Percentiles rank a stretch among this genome's conserved stretches.
phyloP scores from a whole-genome alignment of 164 flowering plant species.

The Vitis riparia region DNA sequence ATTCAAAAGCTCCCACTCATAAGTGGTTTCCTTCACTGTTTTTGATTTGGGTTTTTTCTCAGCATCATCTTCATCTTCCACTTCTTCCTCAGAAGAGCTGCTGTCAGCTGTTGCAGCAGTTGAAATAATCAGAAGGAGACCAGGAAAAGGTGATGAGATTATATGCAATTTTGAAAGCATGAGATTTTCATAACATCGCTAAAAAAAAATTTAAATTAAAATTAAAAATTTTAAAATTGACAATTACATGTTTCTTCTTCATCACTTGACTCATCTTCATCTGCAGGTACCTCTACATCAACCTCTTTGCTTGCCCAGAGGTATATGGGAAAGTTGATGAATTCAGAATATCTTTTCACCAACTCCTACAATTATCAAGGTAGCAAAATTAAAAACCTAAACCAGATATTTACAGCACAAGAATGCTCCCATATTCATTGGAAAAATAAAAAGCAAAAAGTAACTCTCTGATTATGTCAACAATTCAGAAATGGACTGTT shows the following conservation, averaged over 20 bases:
- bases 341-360: conserved; percentile 94
- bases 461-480: too few species aligned
- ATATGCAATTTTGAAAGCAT: background rate
- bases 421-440: too few species aligned
- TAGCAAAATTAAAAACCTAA: too few species aligned
- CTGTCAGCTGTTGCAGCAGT: conserved; percentile 53
- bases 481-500: too few species aligned
- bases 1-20: conserved; percentile 95
- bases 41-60: conserved; percentile 89
- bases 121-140: background rate
- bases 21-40: conserved; percentile 77
- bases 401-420: too few species aligned
- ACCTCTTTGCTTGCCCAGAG: conserved; percentile 93
- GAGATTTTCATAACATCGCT: too few species aligned
- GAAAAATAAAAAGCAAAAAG: too few species aligned
- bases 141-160: background rate
- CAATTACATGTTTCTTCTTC: conserved; percentile 64
- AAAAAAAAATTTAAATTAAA: background rate
- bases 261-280: conserved; percentile 85
- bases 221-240: background rate
- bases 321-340: conserved; percentile 90
- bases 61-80: conserved; percentile 68
- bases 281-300: conserved; percentile 91
- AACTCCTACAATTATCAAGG: conserved; percentile 54
- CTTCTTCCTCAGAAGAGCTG: conserved; percentile 54